Percentiles rank a stretch among this genome's conserved stretches.
These are phyloP conservation scores for Plasmopara muralis DNA, from an alignment of 352 stramenopile genomes.

Conservation along the genomic window DNA sequence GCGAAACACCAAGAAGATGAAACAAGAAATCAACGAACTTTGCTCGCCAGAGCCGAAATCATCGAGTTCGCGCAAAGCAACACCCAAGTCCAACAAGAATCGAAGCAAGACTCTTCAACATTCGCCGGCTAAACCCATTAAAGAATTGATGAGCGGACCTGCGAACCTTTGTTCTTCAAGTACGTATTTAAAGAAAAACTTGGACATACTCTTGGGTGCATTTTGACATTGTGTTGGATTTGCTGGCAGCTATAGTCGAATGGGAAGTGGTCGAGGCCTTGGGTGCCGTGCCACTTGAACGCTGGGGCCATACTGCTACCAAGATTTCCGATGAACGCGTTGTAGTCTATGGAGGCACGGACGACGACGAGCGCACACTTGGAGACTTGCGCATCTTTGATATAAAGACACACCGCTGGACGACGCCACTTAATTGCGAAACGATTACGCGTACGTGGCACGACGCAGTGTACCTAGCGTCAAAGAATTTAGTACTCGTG, in stretches of 20 bases:
- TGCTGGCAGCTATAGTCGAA: conserved; percentile 14
- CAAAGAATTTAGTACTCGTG: conserved; percentile 86
- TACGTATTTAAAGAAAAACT: conserved; percentile 8
- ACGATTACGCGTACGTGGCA: conserved; percentile 88
- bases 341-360: conserved; percentile 89
- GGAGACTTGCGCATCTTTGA: conserved; percentile 86
- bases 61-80: conserved; percentile 19
- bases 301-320: conserved; percentile 89
- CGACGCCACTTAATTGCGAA: conserved; percentile 83
- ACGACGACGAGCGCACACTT: conserved; percentile 77
- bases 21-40: conserved; percentile 21
- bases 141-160: conserved; percentile 11
- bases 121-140: conserved; percentile 18
- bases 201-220: background rate
- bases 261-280: conserved; percentile 40
- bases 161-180: conserved; percentile 16
- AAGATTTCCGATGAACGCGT: conserved; percentile 81
- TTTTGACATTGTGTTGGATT: conserved; percentile 5
- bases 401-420: conserved; percentile 65
- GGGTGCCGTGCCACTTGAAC: conserved; percentile 33
- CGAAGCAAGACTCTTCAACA: conserved; percentile 24
- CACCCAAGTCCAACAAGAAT: conserved; percentile 42
- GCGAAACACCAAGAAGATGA: conserved; percentile 26
- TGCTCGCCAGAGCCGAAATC: conserved; percentile 45
- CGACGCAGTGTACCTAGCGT: conserved; percentile 81